Conservation (phyloP, 129 eudicot genomes). For the Flaveria linearis region DNA sequence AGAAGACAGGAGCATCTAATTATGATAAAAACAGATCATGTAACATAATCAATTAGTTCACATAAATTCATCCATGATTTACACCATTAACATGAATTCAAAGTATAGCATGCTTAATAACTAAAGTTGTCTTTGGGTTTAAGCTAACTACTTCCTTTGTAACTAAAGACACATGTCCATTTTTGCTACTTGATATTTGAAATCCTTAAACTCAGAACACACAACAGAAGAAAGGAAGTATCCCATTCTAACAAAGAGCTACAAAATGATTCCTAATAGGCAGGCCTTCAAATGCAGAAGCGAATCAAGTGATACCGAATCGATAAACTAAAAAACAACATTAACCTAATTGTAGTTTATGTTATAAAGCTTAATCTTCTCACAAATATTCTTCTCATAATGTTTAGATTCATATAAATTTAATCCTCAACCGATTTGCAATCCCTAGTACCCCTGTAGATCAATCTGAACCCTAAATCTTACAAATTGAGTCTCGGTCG, state of each 20-base stretch:
- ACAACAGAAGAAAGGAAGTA: no score
- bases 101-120: conserved; percentile 13
- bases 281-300: background rate
- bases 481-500: conserved; percentile 5
- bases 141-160: conserved; percentile 7
- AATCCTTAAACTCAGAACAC: conserved; percentile 5
- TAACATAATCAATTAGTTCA: conserved; percentile 1
- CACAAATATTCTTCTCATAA: conserved; percentile 21
- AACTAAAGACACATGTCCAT: background rate
- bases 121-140: conserved; percentile 6
- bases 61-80: background rate
- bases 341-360: background rate
- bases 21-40: background rate
- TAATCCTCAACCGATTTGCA: conserved; percentile 13
- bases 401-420: background rate
- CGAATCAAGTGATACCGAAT: no score
- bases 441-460: conserved; percentile 11
- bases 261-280: background rate
- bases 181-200: background rate
- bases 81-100: no score
- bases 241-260: background rate
- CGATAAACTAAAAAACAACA: conserved; percentile 8
- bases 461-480: conserved; percentile 26
- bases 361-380: conserved; percentile 2
- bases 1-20: background rate